Base-by-base conservation (phyloP, 352 stramenopile species). In the Pythium rishiriense region DNA sequence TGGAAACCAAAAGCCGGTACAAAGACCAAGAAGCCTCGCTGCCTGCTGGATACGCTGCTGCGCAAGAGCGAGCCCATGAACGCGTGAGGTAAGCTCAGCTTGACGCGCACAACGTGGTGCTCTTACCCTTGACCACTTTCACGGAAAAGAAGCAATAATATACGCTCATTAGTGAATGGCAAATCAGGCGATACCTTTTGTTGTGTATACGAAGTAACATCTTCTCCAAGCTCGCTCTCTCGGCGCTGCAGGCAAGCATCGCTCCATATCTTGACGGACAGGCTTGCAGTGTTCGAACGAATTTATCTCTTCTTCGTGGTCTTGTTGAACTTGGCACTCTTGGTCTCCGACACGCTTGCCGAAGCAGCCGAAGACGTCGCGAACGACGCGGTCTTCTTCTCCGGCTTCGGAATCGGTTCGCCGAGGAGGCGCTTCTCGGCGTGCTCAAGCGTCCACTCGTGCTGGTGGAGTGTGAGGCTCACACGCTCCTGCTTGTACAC, bases 401-500 rank as follows among this genome's bases (percentile, higher is more conserved):
- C 6, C 21, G 78, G 79, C 37, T 72, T 51, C 9, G 82, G 78
- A 56, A 94, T 85, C 26, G 76, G 55, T 39, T 95, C 87, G 15
- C 87, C 87, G 24, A 95, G 62, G 17, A 95, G 74, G 62, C 87
- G 91, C 73, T 92, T 92, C 72, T 95, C 87, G 4, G 85, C 83
- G 57, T 88, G 78, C 60, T 91, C 87, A 4, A 95, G 74, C 37
- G 80, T 75, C 76, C 79, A 95, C 59, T 93, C 81, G 74, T 95
- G 87, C 57, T 75, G 87, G 72, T 95, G 83, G 57, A 95, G 75
- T 29, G 83, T 79, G 29, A 95, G 64, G 60, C 81, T 95, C 57
- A 94, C 87, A 46, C 87, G 85, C 68, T 95, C 87, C 58, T 94
- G 82, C 73, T 97, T 96, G 82, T 91, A 98, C 56, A 88, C 81